These are phyloP conservation scores for Fusarium floridanum DNA, from an alignment of 2,329 filamentous ascomycete species.

Conservation along the genomic window DNA sequence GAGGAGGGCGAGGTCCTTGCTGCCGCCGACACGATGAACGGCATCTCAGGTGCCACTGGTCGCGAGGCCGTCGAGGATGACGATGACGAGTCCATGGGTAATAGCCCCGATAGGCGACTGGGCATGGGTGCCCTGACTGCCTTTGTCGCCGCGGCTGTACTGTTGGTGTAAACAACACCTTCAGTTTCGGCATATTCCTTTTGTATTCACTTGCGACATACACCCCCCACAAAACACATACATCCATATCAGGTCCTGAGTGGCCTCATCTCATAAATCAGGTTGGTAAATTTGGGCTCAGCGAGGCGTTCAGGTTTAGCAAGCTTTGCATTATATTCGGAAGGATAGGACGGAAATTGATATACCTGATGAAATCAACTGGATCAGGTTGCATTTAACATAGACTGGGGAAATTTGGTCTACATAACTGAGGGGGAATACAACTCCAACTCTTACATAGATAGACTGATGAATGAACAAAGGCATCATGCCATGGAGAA, in stretches of 20 bases:
- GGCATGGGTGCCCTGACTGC: slow-evolving; percentile 57
- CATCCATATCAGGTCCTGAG: slow-evolving; percentile 19
- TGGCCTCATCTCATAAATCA: slow-evolving; percentile 26
- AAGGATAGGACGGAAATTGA: slow-evolving; percentile 9
- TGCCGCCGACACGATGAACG: slow-evolving; percentile 78
- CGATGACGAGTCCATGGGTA: slow-evolving; percentile 35
- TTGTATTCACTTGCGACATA: slow-evolving; percentile 25
- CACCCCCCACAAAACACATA: slow-evolving; percentile 11
- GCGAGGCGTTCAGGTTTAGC: slow-evolving; percentile 44
- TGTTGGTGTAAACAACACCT: slow-evolving; percentile 49
- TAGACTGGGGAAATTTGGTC: slow-evolving; percentile 17
- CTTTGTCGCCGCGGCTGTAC: slow-evolving; percentile 57
- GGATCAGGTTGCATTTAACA: slow-evolving; percentile 10
- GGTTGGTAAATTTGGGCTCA: slow-evolving; percentile 34
- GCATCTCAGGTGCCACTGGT: slow-evolving; percentile 57
- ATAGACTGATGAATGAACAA: slow-evolving; percentile 29
- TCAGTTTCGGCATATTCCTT: background rate
- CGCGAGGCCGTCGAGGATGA: slow-evolving; percentile 42
- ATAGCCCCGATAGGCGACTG: slow-evolving; percentile 37
- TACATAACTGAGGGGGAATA: background rate
- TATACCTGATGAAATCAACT: slow-evolving; percentile 1
- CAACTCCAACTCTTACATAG: slow-evolving; percentile 5
- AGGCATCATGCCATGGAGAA: slow-evolving; percentile 8
- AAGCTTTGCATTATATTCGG: slow-evolving; percentile 25
- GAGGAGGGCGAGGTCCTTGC: slow-evolving; percentile 77